A percentile compares a stretch with the other conserved stretches of the same genome.
phyloP scores from a whole-genome alignment of 345 rosid species.

The Odontarrhena argentea region DNA sequence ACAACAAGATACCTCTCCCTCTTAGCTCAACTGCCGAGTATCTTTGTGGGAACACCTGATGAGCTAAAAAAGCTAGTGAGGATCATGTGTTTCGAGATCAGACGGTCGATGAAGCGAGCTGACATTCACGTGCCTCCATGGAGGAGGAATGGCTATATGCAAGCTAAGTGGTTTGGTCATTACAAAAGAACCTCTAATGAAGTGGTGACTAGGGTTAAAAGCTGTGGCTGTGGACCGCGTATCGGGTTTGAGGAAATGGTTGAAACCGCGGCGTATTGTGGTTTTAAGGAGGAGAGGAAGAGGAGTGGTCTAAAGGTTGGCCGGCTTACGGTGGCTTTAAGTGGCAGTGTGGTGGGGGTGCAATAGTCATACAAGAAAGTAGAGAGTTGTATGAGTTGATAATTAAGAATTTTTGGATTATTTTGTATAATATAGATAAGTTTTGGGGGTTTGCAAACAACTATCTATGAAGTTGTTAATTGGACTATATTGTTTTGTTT shows the following conservation, averaged over 20 bases:
- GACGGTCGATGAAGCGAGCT: slow-evolving; percentile 55
- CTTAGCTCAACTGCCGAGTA: slow-evolving; percentile 48
- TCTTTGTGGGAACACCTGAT: slow-evolving; percentile 57
- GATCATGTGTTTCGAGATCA: slow-evolving; percentile 63
- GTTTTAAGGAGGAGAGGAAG: slow-evolving; percentile 20
- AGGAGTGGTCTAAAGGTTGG: slow-evolving; percentile 32
- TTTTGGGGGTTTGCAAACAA: slow-evolving; percentile 9
- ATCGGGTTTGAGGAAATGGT: slow-evolving; percentile 28
- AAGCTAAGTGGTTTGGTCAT: slow-evolving; percentile 73
- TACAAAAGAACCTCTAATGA: slow-evolving; percentile 65
- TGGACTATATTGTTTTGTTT: slow-evolving; percentile 16
- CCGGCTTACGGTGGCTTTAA: slow-evolving; percentile 35
- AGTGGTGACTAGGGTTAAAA: slow-evolving; percentile 34
- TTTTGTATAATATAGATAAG: slow-evolving; percentile 24
- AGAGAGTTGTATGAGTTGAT: background rate
- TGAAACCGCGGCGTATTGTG: background rate
- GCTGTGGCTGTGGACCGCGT: slow-evolving; percentile 26
- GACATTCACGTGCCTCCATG: slow-evolving; percentile 71
- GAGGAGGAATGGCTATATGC: slow-evolving; percentile 79
- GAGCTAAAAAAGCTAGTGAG: slow-evolving; percentile 61
- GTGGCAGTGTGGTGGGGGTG: background rate
- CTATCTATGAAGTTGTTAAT: slow-evolving; percentile 12
- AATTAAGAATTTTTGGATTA: background rate
- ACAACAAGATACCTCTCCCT: slow-evolving; percentile 47
- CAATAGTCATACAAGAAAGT: background rate